Base-by-base conservation (phyloP, 352 stramenopile species). In the Globisporangium iwayamae region DNA sequence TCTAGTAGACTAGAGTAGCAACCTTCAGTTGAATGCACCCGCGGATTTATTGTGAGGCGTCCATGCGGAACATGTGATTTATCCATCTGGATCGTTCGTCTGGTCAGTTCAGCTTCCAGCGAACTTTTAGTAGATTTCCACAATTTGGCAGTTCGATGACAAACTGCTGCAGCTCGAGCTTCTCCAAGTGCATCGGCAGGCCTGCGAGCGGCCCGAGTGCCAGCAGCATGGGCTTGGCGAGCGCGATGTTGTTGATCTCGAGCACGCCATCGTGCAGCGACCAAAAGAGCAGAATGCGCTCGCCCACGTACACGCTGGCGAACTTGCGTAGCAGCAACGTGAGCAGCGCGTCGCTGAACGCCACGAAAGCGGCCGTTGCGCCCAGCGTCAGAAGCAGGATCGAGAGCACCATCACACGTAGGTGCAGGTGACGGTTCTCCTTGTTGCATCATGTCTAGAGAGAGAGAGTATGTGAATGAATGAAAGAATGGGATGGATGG, bases 181-280 rank as follows among this genome's bases (percentile, higher is more conserved):
- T 75, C 39, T 93, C 79, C n/a, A 91, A 68, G 43, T 78, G 74
- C 39, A 91, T 72, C 9, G 86, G 86, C 48, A 93, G 28, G 11
- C 83, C 85, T 4, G 74, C 61, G 45, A 87, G 66, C 36, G 76
- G 78, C 73, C 88, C 82, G 32, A 93, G 46, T 32, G 79, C 70
- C 20, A 77, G 81, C 28, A 90, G 65, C 58, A 79, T 48, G 4
- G 69, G 32, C 25, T 71, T 74, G 20, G 66, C 73, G 52, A 93
- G 47, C 55, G 69, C 68, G 38, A 96, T 57, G 53, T 88, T 72
- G 46, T 72, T 75, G 47, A 96, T 61, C 69, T 83, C 82, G 28
- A 96, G 60, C 18, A 75, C 71, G 8, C 85, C 83, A 8, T 85
- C 68, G 9, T 71, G 71, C 28, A 93, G 50, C 56, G 82, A 93